phyloP scores from a whole-genome alignment of 2,329 filamentous ascomycete genomes.

The Lojkania enalia region DNA sequence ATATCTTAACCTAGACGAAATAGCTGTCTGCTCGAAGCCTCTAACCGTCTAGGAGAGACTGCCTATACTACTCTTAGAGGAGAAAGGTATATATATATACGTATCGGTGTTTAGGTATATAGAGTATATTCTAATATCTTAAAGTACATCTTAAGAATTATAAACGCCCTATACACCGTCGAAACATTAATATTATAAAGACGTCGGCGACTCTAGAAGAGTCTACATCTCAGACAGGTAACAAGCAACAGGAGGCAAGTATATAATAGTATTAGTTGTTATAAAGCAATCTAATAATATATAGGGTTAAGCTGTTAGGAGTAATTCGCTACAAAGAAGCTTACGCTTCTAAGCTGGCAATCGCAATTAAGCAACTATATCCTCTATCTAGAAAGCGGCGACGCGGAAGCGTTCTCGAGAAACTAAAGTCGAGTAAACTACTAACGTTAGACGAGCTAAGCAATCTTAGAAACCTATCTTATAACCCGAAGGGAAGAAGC shows the following conservation, averaged over 20 bases:
- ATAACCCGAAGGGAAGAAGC: no score
- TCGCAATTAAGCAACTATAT: no score
- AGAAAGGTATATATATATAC: slow-evolving; percentile 11
- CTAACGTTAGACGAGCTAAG: no score
- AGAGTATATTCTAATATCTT: slow-evolving; percentile 8
- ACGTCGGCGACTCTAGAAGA: background rate
- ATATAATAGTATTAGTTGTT: background rate
- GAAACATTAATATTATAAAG: background rate
- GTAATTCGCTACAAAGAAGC: slow-evolving; percentile 1
- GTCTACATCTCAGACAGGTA: background rate
- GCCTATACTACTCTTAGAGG: slow-evolving; percentile 8
- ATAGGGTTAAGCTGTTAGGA: slow-evolving; percentile 1
- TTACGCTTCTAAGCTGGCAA: slow-evolving; percentile 1
- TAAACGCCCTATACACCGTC: slow-evolving; percentile 4
- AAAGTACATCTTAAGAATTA: slow-evolving; percentile 7
- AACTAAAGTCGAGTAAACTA: no score
- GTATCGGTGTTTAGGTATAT: background rate
- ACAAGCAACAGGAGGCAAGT: slow-evolving; percentile 2
- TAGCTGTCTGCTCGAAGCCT: slow-evolving; percentile 15
- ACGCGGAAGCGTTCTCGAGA: no score
- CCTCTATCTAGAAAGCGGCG: no score
- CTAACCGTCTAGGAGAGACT: slow-evolving; percentile 14
- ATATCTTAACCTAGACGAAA: slow-evolving; percentile 18
- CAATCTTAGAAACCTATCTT: no score
- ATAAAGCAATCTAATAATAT: slow-evolving; percentile 2